Evolutionary conservation across 371 early-diverging fungal species (phyloP).

Genomic region (Mortierella sp.): DNA sequence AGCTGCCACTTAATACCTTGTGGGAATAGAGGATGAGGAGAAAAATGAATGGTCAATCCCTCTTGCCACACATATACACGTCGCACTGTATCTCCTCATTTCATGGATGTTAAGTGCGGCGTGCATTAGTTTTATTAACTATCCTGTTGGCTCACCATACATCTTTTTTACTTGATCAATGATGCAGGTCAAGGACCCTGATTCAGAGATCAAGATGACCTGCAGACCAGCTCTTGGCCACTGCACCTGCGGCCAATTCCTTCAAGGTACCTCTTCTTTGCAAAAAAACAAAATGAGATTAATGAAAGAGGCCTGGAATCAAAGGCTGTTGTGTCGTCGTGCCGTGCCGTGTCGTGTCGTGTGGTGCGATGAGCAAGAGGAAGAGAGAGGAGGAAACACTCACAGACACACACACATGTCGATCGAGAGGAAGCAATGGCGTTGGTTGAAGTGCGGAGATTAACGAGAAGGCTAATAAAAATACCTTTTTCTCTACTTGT

Average conservation of each 20-base stretch:
- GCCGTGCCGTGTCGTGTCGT: neutral
- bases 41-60: neutral
- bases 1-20: neutral
- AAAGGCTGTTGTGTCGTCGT: neutral
- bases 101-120: neutral
- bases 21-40: no score
- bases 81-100: neutral
- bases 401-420: neutral
- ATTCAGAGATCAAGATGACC: conserved; percentile 2
- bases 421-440: neutral
- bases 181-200: conserved; percentile 14
- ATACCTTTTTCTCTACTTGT: neutral
- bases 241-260: conserved; percentile 1
- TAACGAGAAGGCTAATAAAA: conserved; percentile 2
- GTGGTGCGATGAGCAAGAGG: neutral
- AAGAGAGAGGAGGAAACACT: no score
- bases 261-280: neutral
- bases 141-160: neutral
- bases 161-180: neutral
- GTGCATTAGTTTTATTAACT: neutral
- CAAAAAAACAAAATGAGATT: no score
- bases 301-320: neutral
- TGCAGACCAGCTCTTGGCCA: conserved; percentile 5
- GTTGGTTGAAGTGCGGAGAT: conserved; percentile 6
- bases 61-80: neutral